Evolutionary conservation across 1,284 basidiomycete species (phyloP).

Genomic region (Moniliella sp.): DNA sequence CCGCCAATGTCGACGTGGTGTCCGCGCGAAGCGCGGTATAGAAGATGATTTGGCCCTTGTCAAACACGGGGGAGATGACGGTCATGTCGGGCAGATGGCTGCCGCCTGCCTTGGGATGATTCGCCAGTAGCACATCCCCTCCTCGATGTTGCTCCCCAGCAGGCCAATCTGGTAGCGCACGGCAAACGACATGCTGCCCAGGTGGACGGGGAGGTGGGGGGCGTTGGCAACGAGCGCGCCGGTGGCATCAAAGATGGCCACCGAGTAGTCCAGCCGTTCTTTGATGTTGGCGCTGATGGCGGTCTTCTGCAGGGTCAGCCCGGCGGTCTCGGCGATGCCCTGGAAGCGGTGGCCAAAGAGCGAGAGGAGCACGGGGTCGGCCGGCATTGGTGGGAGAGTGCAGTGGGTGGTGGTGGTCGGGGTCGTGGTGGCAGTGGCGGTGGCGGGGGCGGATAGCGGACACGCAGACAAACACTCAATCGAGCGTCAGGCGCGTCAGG

Average conservation of each 20-base stretch:
- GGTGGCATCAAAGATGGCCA: constrained; percentile 69
- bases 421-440: too few species aligned
- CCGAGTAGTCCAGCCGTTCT: constrained; percentile 63
- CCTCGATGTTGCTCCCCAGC: constrained; percentile 42
- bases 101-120: constrained; percentile 67
- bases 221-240: constrained; percentile 78
- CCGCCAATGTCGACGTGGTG: constrained; percentile 47
- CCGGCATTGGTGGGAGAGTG: too few species aligned
- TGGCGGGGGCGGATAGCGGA: too few species aligned
- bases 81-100: constrained; percentile 50
- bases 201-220: constrained; percentile 54
- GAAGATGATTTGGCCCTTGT: constrained; percentile 51
- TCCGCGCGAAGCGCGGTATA: constrained; percentile 71
- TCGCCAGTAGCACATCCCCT: constrained; percentile 72
- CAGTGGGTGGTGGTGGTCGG: too few species aligned
- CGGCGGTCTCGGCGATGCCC: constrained; percentile 81
- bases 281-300: constrained; percentile 78
- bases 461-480: too few species aligned
- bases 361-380: constrained; percentile 67
- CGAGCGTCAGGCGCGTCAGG: too few species aligned
- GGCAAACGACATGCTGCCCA: constrained; percentile 42
- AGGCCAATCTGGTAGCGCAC: constrained; percentile 71
- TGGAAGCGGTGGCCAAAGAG: constrained; percentile 79
- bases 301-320: constrained; percentile 60
- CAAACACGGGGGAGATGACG: constrained; percentile 67